Base-by-base conservation (phyloP, 352 stramenopile species). In the Phytopythium montanum region DNA sequence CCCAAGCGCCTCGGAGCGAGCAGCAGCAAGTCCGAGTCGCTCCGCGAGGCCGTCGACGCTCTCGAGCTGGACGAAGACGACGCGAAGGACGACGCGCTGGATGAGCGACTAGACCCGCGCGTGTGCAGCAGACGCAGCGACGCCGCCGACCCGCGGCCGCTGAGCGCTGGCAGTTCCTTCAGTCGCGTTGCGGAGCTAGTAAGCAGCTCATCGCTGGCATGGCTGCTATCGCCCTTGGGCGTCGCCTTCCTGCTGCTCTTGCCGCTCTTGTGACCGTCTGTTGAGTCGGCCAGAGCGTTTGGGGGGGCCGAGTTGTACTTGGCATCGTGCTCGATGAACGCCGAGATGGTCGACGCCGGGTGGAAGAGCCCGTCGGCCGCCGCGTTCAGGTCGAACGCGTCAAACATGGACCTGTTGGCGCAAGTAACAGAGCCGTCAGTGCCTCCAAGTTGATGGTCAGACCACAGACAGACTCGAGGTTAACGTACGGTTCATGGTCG, bases 291-390 rank as follows among this genome's bases (percentile, higher is more conserved):
- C 14, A 3, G 44, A 9, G 7, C 39, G 9, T 8, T 46, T 46
- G 7, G 50, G 26, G 42, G 2, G 29, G 21, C 50, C 19, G 69
- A 53, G 21, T 44, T 60, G 59, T 87, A 92, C 60, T 87, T 87
- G n/a, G 74, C 74, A 56, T 92, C 81, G 58, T 92, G 79, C 59
- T 91, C 82, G 10, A 81, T 74, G 52, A 94, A 94, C 13, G 85
- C 85, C 41, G 88, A 77, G 23, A 94, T 85, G 19, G 75, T 69
- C 3, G 81, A 92, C 8, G 80, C 85, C 7, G 85, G 85, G 50
- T 94, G 85, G 53, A 92, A 94, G 7, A 91, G 64, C 0, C 85
- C 84, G 13, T 90, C 85, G 9, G 80, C 81, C 8, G 81, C 81
- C 16, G 81, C 81, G 26, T 92, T 71, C 10, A 85, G 49, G 33